Percentiles rank a stretch among this genome's conserved stretches.
Conservation (phyloP, 345 rosid genomes). For the Salix exigua region DNA sequence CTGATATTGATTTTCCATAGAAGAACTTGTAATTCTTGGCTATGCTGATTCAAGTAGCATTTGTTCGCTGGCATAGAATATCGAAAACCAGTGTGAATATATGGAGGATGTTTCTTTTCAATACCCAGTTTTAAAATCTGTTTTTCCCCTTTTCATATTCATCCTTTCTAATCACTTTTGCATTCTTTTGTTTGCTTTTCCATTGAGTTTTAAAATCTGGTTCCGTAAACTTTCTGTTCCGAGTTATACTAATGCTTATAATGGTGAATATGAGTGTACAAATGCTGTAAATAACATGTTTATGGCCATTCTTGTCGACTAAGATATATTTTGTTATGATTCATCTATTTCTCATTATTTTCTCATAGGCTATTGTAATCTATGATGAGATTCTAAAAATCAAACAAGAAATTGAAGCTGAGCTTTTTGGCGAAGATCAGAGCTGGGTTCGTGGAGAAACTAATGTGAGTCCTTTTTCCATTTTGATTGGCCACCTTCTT, state of each 20-base stretch:
- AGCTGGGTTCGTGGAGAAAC: conserved; percentile 60
- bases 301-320: neutral
- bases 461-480: conserved; percentile 44
- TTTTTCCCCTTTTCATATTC: no score
- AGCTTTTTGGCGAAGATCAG: conserved; percentile 73
- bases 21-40: neutral
- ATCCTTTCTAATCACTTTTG: neutral
- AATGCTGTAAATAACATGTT: neutral
- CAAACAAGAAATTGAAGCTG: conserved; percentile 60
- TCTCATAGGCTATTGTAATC: conserved; percentile 42
- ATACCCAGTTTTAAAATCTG: neutral
- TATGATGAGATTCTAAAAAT: conserved; percentile 63
- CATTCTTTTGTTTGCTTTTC: neutral
- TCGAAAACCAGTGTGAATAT: neutral
- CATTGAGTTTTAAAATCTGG: neutral
- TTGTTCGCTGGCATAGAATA: neutral
- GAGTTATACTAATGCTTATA: neutral
- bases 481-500: neutral
- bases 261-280: neutral
- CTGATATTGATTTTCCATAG: neutral
- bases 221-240: neutral
- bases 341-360: neutral
- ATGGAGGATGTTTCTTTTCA: neutral
- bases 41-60: neutral
- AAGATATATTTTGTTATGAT: neutral